Conservation (phyloP, 805 yeast species). For the Candida boleticola region DNA sequence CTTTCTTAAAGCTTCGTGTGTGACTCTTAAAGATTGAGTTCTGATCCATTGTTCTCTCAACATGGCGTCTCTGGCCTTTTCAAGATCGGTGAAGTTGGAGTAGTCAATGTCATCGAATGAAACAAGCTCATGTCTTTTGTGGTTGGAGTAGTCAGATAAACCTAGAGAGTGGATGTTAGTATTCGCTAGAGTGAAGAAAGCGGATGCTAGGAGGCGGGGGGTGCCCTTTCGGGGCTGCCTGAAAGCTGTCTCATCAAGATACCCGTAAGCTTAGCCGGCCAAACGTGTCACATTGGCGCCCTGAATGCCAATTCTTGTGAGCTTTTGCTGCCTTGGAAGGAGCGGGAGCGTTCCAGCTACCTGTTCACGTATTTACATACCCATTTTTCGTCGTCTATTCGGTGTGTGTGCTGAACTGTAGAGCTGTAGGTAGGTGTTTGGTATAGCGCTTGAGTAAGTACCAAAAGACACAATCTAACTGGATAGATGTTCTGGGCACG, state of each 20-base stretch:
- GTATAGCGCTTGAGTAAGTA: slow-evolving; percentile 9
- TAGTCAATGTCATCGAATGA: slow-evolving; percentile 84
- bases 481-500: slow-evolving; percentile 17
- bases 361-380: too few species aligned
- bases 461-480: slow-evolving; percentile 33
- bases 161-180: slow-evolving; percentile 15
- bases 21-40: slow-evolving; percentile 60
- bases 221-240: too few species aligned
- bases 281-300: too few species aligned
- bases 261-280: too few species aligned
- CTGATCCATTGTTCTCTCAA: slow-evolving; percentile 79
- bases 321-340: too few species aligned
- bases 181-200: too few species aligned
- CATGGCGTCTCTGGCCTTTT: slow-evolving; percentile 73
- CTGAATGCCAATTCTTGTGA: too few species aligned
- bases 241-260: too few species aligned
- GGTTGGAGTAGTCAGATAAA: slow-evolving; percentile 36
- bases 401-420: background rate
- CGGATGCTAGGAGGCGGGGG: too few species aligned
- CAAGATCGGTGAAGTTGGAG: slow-evolving; percentile 58
- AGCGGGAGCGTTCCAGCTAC: too few species aligned
- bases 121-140: slow-evolving; percentile 63
- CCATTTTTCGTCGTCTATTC: slow-evolving; percentile 5
- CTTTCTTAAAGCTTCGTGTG: slow-evolving; percentile 72
- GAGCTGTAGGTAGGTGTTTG: too few species aligned